phyloP scores from a whole-genome alignment of 2,329 filamentous ascomycete species.

The Hypoxylon sp. region DNA sequence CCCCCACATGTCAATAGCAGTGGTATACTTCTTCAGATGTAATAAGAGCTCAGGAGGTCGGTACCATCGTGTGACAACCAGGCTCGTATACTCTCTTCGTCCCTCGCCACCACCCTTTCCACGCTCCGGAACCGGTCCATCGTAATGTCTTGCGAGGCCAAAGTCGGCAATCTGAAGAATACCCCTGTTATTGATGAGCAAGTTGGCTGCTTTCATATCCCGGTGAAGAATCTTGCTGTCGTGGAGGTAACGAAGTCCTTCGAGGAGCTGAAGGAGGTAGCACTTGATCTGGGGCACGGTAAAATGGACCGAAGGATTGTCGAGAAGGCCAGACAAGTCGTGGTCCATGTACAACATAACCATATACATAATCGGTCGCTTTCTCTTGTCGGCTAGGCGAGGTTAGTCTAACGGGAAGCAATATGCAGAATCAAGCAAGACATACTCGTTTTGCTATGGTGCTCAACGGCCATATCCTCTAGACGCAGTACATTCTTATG shows the following conservation, averaged over 20 bases:
- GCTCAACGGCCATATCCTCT: slow-evolving; percentile 96
- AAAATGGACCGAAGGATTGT: slow-evolving; percentile 91
- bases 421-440: slow-evolving; percentile 16
- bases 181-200: slow-evolving; percentile 94
- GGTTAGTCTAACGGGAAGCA: slow-evolving; percentile 38
- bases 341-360: slow-evolving; percentile 99
- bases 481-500: slow-evolving; percentile 89
- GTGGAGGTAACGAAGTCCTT: slow-evolving; percentile 91
- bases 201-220: slow-evolving; percentile 98
- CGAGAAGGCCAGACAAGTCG: slow-evolving; percentile 94
- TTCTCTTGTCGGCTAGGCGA: slow-evolving; percentile 76
- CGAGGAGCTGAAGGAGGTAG: slow-evolving; percentile 93
- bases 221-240: slow-evolving; percentile 90
- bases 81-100: slow-evolving; percentile 90
- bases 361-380: slow-evolving; percentile 95
- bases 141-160: slow-evolving; percentile 91
- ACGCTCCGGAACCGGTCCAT: slow-evolving; percentile 81
- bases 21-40: slow-evolving; percentile 91
- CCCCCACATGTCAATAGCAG: slow-evolving; percentile 98
- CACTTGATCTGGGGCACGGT: slow-evolving; percentile 95
- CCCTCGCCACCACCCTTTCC: slow-evolving; percentile 87
- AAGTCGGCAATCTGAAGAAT: slow-evolving; percentile 98
- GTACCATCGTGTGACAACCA: slow-evolving; percentile 98
- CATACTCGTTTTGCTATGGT: slow-evolving; percentile 57
- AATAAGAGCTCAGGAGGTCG: slow-evolving; percentile 92